Evolutionary conservation across 768 basidiomycete species (phyloP), one percentile per base, ranked within the genome.

Genomic region (Boletellus emodensis): DNA sequence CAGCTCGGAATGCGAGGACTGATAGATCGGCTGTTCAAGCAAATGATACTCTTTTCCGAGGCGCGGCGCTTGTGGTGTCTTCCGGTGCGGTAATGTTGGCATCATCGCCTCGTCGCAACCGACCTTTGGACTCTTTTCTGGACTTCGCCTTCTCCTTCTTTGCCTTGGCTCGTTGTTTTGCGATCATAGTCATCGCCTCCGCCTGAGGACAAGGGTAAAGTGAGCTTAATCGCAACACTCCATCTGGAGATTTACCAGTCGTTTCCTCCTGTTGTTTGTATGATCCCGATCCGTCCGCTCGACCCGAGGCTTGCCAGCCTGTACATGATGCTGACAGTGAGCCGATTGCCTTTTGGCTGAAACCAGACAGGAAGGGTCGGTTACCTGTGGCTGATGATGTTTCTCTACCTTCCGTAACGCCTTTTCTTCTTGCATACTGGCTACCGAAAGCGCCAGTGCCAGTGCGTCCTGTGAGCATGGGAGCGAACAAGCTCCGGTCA

Each of bases 361-460:
- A 48, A 54, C 50, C 24, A 44, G 45, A 40, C 44, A 28, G 41
- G 37, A 38, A 33, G 45, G 34, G 6, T 53, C 47, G 33, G 46
- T 44, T 40, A 74, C 76, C 74, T 75, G 72, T 58, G 64, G 49
- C 54, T 65, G 68, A 41, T 69, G 73, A 55, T 65, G 69, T 57
- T 68, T 77, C 57, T 71, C 69, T 45, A 63, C 64, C 59, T 71
- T 79, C 8, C 55, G 65, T 44, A 64, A 61, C 6, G 68, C 54
- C 48, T 73, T 78, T 58, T 77, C 60, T 63, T 82, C 80, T 52
- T 79, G 74, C 14, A 54, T 59, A 32, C 60, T 61, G n/a, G 66
- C 74, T 60, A 82, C 78, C 34, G 72, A 72, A 52, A 67, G 58
- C n/a, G 80, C 80, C 12, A 82, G 62, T 44, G 63, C 64, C 51